A percentile compares a stretch with the other conserved stretches of the same genome.
These are phyloP conservation scores for Candida manassasensis DNA, from an alignment of 805 yeast genomes.

Conservation along the genomic window DNA sequence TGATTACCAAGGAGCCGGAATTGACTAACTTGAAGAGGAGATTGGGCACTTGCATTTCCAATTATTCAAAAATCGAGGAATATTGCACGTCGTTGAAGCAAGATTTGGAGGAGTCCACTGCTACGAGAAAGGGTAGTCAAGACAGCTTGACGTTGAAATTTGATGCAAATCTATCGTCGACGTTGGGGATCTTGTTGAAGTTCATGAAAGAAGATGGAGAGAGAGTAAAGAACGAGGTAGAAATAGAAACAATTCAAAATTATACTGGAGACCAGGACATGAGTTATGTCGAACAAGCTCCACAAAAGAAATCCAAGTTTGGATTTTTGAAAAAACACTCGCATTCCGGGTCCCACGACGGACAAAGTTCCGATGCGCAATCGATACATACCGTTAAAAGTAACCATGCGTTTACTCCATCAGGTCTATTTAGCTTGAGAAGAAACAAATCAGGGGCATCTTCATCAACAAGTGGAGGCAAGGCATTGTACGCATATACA, in stretches of 20 bases:
- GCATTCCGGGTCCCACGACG: not conserved
- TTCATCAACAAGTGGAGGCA: constrained; percentile 14
- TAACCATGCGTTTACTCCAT: constrained; percentile 25
- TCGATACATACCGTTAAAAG: constrained; percentile 31
- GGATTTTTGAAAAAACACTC: constrained; percentile 43
- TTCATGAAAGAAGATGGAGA: constrained; percentile 71
- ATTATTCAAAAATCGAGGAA: constrained; percentile 37
- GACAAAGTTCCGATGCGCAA: constrained; percentile 20
- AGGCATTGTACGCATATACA: constrained; percentile 61
- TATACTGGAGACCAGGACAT: constrained; percentile 76
- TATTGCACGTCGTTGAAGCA: constrained; percentile 47
- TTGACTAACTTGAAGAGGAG: constrained; percentile 50
- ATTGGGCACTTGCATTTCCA: constrained; percentile 38
- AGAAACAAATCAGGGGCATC: constrained; percentile 25
- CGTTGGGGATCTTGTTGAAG: constrained; percentile 49
- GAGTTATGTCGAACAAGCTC: constrained; percentile 48
- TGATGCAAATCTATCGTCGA: constrained; percentile 49
- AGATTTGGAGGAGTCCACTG: constrained; percentile 41
- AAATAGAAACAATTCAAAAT: constrained; percentile 82
- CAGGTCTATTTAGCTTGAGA: constrained; percentile 36
- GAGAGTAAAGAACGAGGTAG: constrained; percentile 77
- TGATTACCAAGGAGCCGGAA: constrained; percentile 55
- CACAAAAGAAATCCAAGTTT: constrained; percentile 52
- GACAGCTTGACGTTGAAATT: constrained; percentile 43
- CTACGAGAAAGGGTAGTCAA: constrained; percentile 28